Evolutionary conservation across 495 filamentous ascomycete species (phyloP), one percentile per base, ranked within the genome.

Genomic region (Tetracladium setigerum): DNA sequence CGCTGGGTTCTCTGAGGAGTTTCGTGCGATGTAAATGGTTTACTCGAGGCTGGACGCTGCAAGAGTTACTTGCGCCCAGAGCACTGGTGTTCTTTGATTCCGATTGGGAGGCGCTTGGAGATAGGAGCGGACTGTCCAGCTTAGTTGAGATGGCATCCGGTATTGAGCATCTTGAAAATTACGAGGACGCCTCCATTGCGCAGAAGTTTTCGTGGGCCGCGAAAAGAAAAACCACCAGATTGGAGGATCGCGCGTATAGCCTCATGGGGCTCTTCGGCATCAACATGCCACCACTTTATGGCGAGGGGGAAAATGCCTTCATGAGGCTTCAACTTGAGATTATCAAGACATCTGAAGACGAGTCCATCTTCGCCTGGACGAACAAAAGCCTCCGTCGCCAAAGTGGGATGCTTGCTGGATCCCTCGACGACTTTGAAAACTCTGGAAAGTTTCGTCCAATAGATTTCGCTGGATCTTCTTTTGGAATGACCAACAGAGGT

Each of bases 211-310:
- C 47, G n/a, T 62, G 60, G 60, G 49, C 49, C 35, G 50, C 60
- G 24, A 15, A 18, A 12, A 45, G 60, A 44, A 11, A 7, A 16
- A 62, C 58, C 2, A 55, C 45, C 24, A 39, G 52, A 33, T 1
- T 18, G 7, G 57, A 58, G 42, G 57, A 60, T 41, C 24, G 41
- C 24, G 58, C 58, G 12, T 61, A 61, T 40, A 50, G 51, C 30
- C 37, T 62, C 32, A 55, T 10, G 60, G 60, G 0, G 24, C 22
- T 62, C 9, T 59, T 61, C 17, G 13, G 44, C 9, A 49, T 61
- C 7, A 56, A 56, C 18, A 53, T 62, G 55, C 60, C 60, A 1
- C 39, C 59, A 7, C 32, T 62, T 2, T 61, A 63, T 38, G 60
- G 60, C 4, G 60, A 63, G 35, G 56, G 59, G 13, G 11, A 19